phyloP scores from a whole-genome alignment of 1,139 yeast species.

The Candida neerlandica region DNA sequence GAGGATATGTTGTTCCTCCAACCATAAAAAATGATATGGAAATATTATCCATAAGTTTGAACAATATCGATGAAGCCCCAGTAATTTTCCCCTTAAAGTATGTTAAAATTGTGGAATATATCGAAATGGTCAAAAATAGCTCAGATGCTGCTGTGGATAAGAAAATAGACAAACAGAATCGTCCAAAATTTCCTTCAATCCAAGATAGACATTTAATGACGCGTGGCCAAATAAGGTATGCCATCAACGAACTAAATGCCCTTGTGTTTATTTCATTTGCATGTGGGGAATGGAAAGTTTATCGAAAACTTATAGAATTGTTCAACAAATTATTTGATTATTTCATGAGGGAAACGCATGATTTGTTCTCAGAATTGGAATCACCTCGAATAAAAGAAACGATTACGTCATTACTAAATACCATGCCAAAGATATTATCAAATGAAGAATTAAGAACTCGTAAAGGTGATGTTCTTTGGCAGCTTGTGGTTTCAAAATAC shows the following conservation, averaged over 20 bases:
- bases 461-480: constrained; percentile 33
- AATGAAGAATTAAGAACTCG: constrained; percentile 45
- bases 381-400: constrained; percentile 54
- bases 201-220: constrained; percentile 35
- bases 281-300: constrained; percentile 65
- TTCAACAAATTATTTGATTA: constrained; percentile 65
- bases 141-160: constrained; percentile 22
- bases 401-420: constrained; percentile 61
- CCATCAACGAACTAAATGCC: constrained; percentile 59
- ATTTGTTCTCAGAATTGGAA: constrained; percentile 64
- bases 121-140: constrained; percentile 29
- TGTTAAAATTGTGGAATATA: constrained; percentile 41
- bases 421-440: constrained; percentile 67
- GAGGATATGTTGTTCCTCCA: constrained; percentile 68
- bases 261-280: constrained; percentile 73
- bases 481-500: constrained; percentile 73
- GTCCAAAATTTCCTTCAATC: constrained; percentile 49
- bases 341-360: constrained; percentile 58
- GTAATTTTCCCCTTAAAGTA: constrained; percentile 61
- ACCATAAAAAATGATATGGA: constrained; percentile 73
- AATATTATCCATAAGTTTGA: constrained; percentile 60
- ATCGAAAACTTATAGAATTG: constrained; percentile 52
- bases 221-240: constrained; percentile 57
- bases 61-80: constrained; percentile 51
- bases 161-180: constrained; percentile 33